Conservation (phyloP, 768 basidiomycete genomes). For the Mycena venus region DNA sequence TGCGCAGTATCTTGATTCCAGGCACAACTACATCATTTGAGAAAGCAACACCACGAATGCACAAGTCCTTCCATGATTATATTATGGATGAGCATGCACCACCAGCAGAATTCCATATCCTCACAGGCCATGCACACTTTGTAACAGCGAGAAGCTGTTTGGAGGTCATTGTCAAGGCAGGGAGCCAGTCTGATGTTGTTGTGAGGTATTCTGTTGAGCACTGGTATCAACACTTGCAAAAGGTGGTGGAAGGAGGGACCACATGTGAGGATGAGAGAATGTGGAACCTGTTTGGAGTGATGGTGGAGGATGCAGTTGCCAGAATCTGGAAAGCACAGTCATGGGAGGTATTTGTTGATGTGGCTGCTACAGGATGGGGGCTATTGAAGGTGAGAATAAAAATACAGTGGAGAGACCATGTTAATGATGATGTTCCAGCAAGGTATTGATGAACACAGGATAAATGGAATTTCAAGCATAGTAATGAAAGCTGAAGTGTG, state of each 20-base stretch:
- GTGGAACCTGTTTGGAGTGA: neutral
- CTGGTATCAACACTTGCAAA: slow-evolving; percentile 10
- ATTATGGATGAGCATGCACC: neutral
- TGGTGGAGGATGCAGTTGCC: neutral
- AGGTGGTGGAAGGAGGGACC: slow-evolving; percentile 1
- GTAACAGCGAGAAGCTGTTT: no score
- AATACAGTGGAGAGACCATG: neutral
- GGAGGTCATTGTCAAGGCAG: no score
- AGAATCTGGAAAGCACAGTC: neutral
- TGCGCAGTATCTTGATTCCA: no score
- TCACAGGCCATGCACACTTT: no score
- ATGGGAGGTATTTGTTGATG: neutral
- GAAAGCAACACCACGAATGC: slow-evolving; percentile 20
- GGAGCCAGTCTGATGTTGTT: neutral
- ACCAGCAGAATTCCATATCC: neutral
- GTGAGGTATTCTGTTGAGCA: neutral
- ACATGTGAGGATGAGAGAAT: slow-evolving; percentile 1
- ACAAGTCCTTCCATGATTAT: slow-evolving; percentile 15
- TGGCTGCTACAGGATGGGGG: no score
- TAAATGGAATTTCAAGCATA: no score
- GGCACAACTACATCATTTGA: no score
- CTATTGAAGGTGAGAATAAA: slow-evolving; percentile 4
- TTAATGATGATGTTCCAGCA: neutral
- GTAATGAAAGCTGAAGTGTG: slow-evolving; percentile 3
- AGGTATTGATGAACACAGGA: neutral